Evolutionary conservation across 768 basidiomycete genomes (phyloP).

Genomic region (Brasilioporus rufonigricans): DNA sequence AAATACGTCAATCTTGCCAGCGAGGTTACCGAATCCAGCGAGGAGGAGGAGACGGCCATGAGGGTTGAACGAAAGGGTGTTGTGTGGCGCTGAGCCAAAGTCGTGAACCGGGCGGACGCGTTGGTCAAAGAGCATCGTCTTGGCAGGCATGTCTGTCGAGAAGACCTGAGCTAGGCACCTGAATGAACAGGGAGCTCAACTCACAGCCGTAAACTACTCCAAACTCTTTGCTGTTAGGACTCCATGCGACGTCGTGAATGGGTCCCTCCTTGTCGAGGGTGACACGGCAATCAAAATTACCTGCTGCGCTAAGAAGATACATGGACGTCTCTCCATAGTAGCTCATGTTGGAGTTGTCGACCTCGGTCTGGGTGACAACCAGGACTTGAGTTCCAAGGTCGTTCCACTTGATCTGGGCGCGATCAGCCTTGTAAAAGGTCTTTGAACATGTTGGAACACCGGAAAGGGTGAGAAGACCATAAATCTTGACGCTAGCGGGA

Average conservation of each 20-base stretch:
- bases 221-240: slow-evolving; percentile 95
- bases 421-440: slow-evolving; percentile 95
- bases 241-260: slow-evolving; percentile 96
- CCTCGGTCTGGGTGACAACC: slow-evolving; percentile 92
- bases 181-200: slow-evolving; percentile 32
- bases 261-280: slow-evolving; percentile 93
- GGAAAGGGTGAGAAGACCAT: slow-evolving; percentile 62
- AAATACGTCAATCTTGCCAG: slow-evolving; percentile 89
- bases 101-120: slow-evolving; percentile 86
- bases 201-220: slow-evolving; percentile 94
- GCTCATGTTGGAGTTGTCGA: slow-evolving; percentile 94
- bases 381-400: slow-evolving; percentile 88
- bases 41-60: slow-evolving; percentile 86
- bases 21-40: slow-evolving; percentile 96
- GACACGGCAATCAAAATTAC: slow-evolving; percentile 91
- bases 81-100: slow-evolving; percentile 86
- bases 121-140: slow-evolving; percentile 87
- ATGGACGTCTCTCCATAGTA: slow-evolving; percentile 98
- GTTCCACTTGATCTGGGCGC: slow-evolving; percentile 95
- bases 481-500: slow-evolving; percentile 86
- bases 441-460: slow-evolving; percentile 78
- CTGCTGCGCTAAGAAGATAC: slow-evolving; percentile 88
- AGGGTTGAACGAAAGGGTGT: slow-evolving; percentile 93
- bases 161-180: background rate
- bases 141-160: slow-evolving; percentile 88